A percentile compares a stretch with the other conserved stretches of the same genome.
These are phyloP conservation scores for Beauveria sp. DNA, from an alignment of 2,329 filamentous ascomycete genomes.

Conservation along the genomic window DNA sequence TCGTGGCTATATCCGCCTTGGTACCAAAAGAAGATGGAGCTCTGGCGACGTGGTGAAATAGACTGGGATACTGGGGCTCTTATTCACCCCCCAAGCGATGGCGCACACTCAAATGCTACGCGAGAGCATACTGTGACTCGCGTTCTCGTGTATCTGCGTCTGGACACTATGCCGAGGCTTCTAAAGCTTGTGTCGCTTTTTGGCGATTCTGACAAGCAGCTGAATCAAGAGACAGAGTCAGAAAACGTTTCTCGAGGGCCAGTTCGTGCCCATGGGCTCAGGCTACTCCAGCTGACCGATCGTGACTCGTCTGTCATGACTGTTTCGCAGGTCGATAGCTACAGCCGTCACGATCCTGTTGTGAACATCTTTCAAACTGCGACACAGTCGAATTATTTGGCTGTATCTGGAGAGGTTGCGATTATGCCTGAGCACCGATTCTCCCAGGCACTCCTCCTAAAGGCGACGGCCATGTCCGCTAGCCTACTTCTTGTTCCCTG, in stretches of 20 bases:
- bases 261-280: conserved; percentile 74
- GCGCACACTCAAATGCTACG: not conserved
- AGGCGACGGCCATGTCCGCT: conserved; percentile 60
- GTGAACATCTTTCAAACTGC: conserved; percentile 89
- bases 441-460: conserved; percentile 65
- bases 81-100: conserved; percentile 21
- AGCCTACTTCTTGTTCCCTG: conserved; percentile 81
- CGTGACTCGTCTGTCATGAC: conserved; percentile 95
- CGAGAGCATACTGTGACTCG: conserved; percentile 18
- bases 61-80: conserved; percentile 60
- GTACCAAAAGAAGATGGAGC: conserved; percentile 45
- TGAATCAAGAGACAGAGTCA: conserved; percentile 14
- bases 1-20: conserved; percentile 63
- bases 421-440: conserved; percentile 73
- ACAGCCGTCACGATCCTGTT: conserved; percentile 67
- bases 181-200: conserved; percentile 78
- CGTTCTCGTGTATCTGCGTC: conserved; percentile 71
- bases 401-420: conserved; percentile 72
- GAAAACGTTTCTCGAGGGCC: conserved; percentile 20
- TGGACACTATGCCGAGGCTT: conserved; percentile 76
- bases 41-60: conserved; percentile 72
- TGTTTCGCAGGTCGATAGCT: conserved; percentile 73
- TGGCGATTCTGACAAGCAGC: conserved; percentile 35
- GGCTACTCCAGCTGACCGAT: conserved; percentile 79
- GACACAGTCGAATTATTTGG: conserved; percentile 71